Conservation (phyloP, 352 stramenopile genomes). For the Pythium dissimile region DNA sequence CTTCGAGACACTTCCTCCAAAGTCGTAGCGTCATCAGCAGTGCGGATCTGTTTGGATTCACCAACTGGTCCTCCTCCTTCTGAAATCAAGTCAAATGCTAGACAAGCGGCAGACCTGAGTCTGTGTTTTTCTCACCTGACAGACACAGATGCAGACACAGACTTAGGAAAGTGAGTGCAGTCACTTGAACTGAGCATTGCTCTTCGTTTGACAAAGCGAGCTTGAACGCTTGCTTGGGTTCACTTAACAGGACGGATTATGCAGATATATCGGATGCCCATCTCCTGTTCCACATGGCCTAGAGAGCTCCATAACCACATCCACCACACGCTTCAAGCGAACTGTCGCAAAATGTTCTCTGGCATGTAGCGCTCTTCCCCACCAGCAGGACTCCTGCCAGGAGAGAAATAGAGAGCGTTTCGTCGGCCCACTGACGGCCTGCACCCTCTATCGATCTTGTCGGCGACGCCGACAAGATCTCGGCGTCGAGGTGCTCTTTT, state of each 20-base stretch:
- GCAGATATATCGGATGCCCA: too few relatives aligned
- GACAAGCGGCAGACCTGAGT: background rate
- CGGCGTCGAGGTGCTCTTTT: too few relatives aligned
- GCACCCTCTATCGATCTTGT: too few relatives aligned
- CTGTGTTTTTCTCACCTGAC: slow-evolving; percentile 1
- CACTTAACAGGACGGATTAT: too few relatives aligned
- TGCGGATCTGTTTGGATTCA: background rate
- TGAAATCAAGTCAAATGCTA: background rate
- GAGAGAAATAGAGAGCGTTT: too few relatives aligned
- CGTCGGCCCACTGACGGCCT: background rate
- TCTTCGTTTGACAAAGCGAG: background rate
- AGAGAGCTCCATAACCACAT: too few relatives aligned
- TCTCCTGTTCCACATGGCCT: too few relatives aligned
- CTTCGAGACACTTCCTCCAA: too few relatives aligned
- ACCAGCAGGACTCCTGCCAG: too few relatives aligned
- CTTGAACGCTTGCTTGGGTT: background rate
- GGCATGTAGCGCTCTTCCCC: background rate
- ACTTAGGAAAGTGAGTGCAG: background rate
- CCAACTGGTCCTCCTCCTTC: background rate
- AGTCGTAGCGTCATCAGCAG: too few relatives aligned
- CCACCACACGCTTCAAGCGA: background rate
- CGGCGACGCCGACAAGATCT: too few relatives aligned
- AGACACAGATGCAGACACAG: slow-evolving; percentile 8
- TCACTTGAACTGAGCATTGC: background rate
- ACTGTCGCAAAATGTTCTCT: background rate